Base-by-base conservation (phyloP, 139 green algal genomes). In the Tetradesmus obliquus region DNA sequence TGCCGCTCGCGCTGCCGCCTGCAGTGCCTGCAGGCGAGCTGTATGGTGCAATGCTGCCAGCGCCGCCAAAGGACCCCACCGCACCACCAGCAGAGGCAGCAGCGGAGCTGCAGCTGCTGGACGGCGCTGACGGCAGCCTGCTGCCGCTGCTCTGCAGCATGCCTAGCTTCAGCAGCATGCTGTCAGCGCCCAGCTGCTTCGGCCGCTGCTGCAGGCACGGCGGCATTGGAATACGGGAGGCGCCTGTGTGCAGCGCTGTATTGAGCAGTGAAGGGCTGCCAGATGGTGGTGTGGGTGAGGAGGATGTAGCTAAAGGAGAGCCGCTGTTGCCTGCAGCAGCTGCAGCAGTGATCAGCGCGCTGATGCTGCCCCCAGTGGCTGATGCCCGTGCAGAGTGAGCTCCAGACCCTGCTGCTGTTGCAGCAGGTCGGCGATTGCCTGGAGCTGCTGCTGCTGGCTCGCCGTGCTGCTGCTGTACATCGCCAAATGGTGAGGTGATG, bases 131-230 rank as follows among this genome's bases (percentile, higher is more conserved):
- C 15, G 66, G 66, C 66, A 76, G 66, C 66, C 45, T 86, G 82
- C 82, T 72, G 32, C 24, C 15, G 54, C 82, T 87, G 58, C 10
- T 55, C n/a, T 57, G 8, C 24, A 62, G 58, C 24, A 88, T 57
- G 84, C 84, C 58, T 55, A 71, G 51, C 60, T 72, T 79, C 4
- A 80, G 58, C 84, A 80, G 51, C 85, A 82, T 71, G 55, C 17
- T 80, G 60, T 55, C 20, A 22, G 51, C 24, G 15, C 58, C 62
- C 45, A 32, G 15, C 58, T 90, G 66, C 66, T 90, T 66, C 2
- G 85, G 85, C 66, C 85, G 85, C 32, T 82, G 85, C 66, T 82
- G 85, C 85, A 89, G 45, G 53, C 85, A 82, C 0, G 85, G 85
- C 20, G 85, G 85, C 66, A 89, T 9, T 3, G 85, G 85, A 24